Evolutionary conservation across 805 yeast genomes (phyloP).

Genomic region (Nakazawaea siamensis): DNA sequence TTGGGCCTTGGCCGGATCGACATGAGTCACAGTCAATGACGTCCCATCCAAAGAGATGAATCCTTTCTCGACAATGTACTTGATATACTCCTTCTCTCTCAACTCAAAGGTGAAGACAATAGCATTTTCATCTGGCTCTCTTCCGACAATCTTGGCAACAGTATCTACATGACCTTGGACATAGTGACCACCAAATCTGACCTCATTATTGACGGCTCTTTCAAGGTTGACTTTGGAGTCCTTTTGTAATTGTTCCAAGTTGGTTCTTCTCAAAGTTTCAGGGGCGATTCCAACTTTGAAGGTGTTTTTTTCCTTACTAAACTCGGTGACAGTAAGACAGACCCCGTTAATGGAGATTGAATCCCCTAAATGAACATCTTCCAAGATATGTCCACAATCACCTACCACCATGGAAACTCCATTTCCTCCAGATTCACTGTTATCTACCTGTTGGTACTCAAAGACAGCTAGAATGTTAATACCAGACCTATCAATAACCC

Average conservation of each 20-base stretch:
- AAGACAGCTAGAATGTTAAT: slow-evolving; percentile 30
- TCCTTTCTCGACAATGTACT: slow-evolving; percentile 90
- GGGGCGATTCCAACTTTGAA: slow-evolving; percentile 93
- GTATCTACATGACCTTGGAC: slow-evolving; percentile 98
- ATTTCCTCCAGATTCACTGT: slow-evolving; percentile 50
- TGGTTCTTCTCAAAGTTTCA: slow-evolving; percentile 80
- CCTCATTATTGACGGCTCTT: slow-evolving; percentile 76
- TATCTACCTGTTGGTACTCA: slow-evolving; percentile 39
- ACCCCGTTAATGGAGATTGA: slow-evolving; percentile 86
- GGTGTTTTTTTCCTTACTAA: slow-evolving; percentile 31
- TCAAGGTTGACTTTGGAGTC: slow-evolving; percentile 79
- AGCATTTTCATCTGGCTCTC: slow-evolving; percentile 63
- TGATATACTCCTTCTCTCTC: slow-evolving; percentile 50
- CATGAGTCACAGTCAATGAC: slow-evolving; percentile 79
- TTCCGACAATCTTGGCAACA: slow-evolving; percentile 53
- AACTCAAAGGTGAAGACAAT: slow-evolving; percentile 67
- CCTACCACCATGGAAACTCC: slow-evolving; percentile 67
- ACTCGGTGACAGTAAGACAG: slow-evolving; percentile 89
- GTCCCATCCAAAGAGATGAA: slow-evolving; percentile 91
- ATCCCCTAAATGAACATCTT: slow-evolving; percentile 88
- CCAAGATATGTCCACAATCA: slow-evolving; percentile 53
- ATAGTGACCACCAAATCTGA: slow-evolving; percentile 91
- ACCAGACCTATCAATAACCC: too few species aligned
- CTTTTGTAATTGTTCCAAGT: slow-evolving; percentile 49
- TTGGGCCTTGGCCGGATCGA: slow-evolving; percentile 45